phyloP scores from a whole-genome alignment of 257 asterid species.

The Paulownia fortunei region DNA sequence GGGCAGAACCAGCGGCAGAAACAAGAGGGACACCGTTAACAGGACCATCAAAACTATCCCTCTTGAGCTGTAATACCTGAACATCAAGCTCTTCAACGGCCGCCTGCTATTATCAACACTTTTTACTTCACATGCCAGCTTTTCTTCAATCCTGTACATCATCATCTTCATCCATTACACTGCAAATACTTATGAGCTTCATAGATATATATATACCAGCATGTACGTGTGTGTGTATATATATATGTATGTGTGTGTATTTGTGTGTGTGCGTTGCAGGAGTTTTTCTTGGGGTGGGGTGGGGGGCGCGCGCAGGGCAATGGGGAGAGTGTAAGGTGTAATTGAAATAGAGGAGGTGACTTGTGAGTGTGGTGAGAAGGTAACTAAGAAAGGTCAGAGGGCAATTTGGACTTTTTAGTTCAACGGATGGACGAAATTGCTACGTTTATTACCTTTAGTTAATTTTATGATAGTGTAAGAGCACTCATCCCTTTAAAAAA shows the following conservation, averaged over 20 bases:
- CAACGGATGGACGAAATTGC: neutral
- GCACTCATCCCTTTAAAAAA: too few species aligned
- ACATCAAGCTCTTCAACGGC: constrained; percentile 35
- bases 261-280: neutral
- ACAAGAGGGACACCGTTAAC: constrained; percentile 41
- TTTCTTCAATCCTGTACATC: constrained; percentile 13
- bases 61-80: constrained; percentile 25
- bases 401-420: neutral
- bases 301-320: neutral
- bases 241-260: neutral
- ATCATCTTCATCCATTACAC: constrained; percentile 28
- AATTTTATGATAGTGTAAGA: too few species aligned
- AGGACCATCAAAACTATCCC: constrained; percentile 32
- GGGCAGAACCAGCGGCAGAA: constrained; percentile 55
- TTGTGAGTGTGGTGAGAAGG: neutral
- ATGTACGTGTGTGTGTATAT: neutral
- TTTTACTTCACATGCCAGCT: neutral
- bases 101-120: neutral
- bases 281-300: neutral
- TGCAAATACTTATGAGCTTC: neutral
- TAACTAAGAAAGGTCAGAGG: neutral
- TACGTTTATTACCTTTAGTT: too few species aligned
- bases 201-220: neutral
- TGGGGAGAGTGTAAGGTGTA: neutral
- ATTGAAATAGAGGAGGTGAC: neutral